A percentile compares a stretch with the other conserved stretches of the same genome.
These are phyloP conservation scores for Nemania serpens DNA, from an alignment of 2,329 filamentous ascomycete species.

Conservation along the genomic window DNA sequence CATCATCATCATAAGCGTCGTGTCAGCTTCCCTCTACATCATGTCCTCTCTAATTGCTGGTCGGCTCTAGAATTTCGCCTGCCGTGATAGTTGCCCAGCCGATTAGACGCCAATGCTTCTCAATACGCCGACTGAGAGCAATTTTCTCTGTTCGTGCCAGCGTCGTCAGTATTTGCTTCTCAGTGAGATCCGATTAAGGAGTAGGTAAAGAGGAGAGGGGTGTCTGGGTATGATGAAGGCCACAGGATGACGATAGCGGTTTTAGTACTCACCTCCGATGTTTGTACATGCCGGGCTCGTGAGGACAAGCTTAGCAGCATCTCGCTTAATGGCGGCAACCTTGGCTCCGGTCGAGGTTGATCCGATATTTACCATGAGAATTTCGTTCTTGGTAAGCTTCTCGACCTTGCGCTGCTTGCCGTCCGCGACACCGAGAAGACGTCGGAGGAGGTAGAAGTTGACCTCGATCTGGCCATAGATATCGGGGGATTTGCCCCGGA, in stretches of 20 bases:
- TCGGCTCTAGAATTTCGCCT: conserved; percentile 27
- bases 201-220: too few species aligned
- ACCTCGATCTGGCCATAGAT: conserved; percentile 99
- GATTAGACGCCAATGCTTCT: conserved; percentile 58
- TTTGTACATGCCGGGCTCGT: conserved; percentile 96
- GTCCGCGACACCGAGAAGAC: conserved; percentile 93
- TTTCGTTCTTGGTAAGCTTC: conserved; percentile 97
- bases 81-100: conserved; percentile 49
- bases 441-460: conserved; percentile 97
- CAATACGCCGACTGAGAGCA: conserved; percentile 91
- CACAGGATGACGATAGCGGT: too few species aligned
- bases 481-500: conserved; percentile 89
- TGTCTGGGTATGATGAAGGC: too few species aligned
- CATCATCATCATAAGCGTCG: conserved; percentile 7
- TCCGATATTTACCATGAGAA: conserved; percentile 99
- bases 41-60: conserved; percentile 22
- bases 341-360: conserved; percentile 97
- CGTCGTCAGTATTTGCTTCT: conserved; percentile 11
- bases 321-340: conserved; percentile 94
- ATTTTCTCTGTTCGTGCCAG: conserved; percentile 73
- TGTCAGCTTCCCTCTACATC: background rate
- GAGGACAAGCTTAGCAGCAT: conserved; percentile 92
- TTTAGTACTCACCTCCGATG: conserved; percentile 59
- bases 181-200: background rate
- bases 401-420: conserved; percentile 99